Evolutionary conservation across 106 monocot genomes (phyloP), one percentile per base, ranked within the genome.

Genomic region (Dendrobium nobile): DNA sequence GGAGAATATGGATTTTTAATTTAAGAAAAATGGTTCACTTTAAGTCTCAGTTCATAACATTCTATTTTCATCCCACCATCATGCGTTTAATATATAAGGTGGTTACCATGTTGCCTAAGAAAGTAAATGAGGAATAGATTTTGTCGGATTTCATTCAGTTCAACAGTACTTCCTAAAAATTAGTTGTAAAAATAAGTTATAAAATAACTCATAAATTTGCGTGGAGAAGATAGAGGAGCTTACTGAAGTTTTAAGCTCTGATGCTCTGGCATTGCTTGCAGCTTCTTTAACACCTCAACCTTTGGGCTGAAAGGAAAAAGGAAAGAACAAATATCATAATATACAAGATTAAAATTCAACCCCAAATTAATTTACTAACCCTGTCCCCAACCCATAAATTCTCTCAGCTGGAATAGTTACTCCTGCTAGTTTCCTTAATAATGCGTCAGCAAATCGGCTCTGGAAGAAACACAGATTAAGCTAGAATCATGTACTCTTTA

Each of bases 361-460:
- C 31, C 33, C 70, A 19, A 15, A 79, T 61, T 48, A 78, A 43
- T 68, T 65, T 80, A 86, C 94, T 78, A 75, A 99, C 99, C 99
- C 95, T 77, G 95, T 87, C 47, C 99, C 99, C 45, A 99, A 81
- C 5, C 95, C 99, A 81, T 95, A 99, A 26, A 99, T 99, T 78
- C 85, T 91, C 48, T 95, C 87, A 75, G 95, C 73, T 54, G 91
- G 95, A 67, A 99, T 79, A 59, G 77, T 85, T 78, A 99, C 80
- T 77, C 99, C 99, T 56, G 90, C 99, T 40, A 99, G 56, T 79
- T 95, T 89, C 78, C 80, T 83, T 70, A 99, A 80, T 77, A 99
- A 80, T 64, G 90, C 93, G 84, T 91, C 95, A 67, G 95, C 95
- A 93, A 99, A 99, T 80, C 99, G 88, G 80, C 87, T 85, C 99